Evolutionary conservation across 2,329 filamentous ascomycete genomes (phyloP), one percentile per base, ranked within the genome.

Genomic region (Periglandula ipomoeae): DNA sequence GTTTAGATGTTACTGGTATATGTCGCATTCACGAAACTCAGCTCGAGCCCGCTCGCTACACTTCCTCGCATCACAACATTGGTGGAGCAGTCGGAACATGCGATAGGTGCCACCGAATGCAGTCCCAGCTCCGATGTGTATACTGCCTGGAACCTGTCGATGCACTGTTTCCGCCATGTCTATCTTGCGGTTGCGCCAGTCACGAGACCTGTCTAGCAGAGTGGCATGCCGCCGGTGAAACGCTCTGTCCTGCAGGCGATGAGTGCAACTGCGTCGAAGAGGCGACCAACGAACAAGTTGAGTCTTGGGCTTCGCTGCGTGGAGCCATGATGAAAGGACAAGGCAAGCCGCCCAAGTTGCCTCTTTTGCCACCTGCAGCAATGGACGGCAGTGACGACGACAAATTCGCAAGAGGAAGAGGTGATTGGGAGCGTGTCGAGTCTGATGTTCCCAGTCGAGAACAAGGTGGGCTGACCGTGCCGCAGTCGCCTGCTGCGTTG

Each of bases 11-110:
- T 2, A 79, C 75, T 0, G 81, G 81, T 34, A 71, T 83, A 45
- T 85, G 81, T 56, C 76, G 75, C 46, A 68, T 78, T 19, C 81
- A 84, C 58, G 81, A 84, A 56, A 75, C 70, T 11, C 80, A 81
- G 52, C 71, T 84, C 0, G 78, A 84, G 50, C 78, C 81, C 2
- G 62, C 79, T 7, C 69, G 73, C 24, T 76, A 76, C 58, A 67
- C 67, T 5, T 66, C 66, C 3, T 64, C 65, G 7, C 58, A 67
- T 47, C 56, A 67, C 42, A 63, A 61, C 48, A 52, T 65, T 7
- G 69, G 71, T 35, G 74, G 75, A 23, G 73, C 76, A 24, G 67
- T 77, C 19, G 71, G 78, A 44, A 63, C 66, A 50, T 72, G 73
- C 59, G 64, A 72, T 50, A 67, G 72, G 56, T 84, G 80, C 59